A percentile compares a stretch with the other conserved stretches of the same genome.
Evolutionary conservation across 108 stramenopile genomes (phyloP).

Genomic region (Stephanodiscus minutulus): DNA sequence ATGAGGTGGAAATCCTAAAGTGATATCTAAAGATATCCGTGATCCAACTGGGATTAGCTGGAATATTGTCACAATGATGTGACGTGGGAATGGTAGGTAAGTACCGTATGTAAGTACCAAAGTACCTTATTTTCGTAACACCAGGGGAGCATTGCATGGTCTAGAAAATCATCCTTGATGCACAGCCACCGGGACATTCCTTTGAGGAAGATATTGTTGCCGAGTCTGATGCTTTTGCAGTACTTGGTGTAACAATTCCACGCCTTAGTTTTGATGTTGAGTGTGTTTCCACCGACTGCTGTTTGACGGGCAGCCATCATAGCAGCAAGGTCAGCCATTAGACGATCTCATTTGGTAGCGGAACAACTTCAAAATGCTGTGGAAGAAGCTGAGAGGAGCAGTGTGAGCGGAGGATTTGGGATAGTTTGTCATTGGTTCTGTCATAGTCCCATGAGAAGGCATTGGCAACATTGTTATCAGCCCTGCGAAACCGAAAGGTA

Average conservation of each 20-base stretch:
- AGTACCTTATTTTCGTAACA: too few species aligned
- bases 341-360: constrained; percentile 18
- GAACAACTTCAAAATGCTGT: constrained; percentile 12
- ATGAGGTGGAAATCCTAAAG: too few species aligned
- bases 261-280: constrained; percentile 6
- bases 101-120: too few species aligned
- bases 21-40: too few species aligned
- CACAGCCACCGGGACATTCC: background rate
- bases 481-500: too few species aligned
- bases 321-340: constrained; percentile 34
- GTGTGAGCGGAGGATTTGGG: background rate
- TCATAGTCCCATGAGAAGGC: constrained; percentile 22
- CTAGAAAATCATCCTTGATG: too few species aligned
- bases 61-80: too few species aligned
- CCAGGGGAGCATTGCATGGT: too few species aligned
- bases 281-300: constrained; percentile 23
- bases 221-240: constrained; percentile 12
- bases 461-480: constrained; percentile 22
- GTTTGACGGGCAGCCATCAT: constrained; percentile 15
- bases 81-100: too few species aligned
- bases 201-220: background rate
- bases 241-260: constrained; percentile 13
- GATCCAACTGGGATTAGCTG: too few species aligned
- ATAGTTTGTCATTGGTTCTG: constrained; percentile 13
- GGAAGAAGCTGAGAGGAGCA: constrained; percentile 23